These are phyloP conservation scores for Vigna trinervia DNA, from an alignment of 306 rosid genomes.

Conservation along the genomic window DNA sequence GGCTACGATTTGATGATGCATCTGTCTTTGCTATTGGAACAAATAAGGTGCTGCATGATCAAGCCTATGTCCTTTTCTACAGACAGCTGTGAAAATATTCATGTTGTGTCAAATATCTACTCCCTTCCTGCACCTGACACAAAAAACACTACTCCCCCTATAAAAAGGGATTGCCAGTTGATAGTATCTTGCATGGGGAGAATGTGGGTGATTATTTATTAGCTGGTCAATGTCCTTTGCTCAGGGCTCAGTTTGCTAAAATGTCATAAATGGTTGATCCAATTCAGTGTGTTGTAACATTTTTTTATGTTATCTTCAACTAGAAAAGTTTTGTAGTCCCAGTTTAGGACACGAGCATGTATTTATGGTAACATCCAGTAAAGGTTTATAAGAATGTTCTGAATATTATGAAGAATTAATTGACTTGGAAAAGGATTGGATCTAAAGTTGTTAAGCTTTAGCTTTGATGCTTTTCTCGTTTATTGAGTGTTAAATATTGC, in stretches of 20 bases:
- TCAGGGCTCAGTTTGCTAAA: slow-evolving; percentile 23
- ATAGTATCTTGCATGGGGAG: slow-evolving; percentile 33
- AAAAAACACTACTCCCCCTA: background rate
- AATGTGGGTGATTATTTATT: slow-evolving; percentile 22
- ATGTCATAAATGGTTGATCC: slow-evolving; percentile 37
- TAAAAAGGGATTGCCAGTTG: slow-evolving; percentile 13
- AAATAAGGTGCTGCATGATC: slow-evolving; percentile 79
- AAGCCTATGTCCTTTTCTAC: slow-evolving; percentile 92
- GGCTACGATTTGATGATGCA: slow-evolving; percentile 90
- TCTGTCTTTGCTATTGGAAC: slow-evolving; percentile 74
- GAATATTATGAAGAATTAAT: background rate
- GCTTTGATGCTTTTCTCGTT: background rate
- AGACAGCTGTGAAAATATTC: slow-evolving; percentile 56
- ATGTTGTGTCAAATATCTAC: background rate
- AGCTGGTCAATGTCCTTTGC: slow-evolving; percentile 27
- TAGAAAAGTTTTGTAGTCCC: slow-evolving; percentile 43
- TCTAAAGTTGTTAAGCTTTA: background rate
- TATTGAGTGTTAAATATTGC: background rate
- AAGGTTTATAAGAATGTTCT: slow-evolving; percentile 20
- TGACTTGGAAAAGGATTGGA: slow-evolving; percentile 32
- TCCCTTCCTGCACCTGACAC: background rate
- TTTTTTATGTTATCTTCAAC: slow-evolving; percentile 19
- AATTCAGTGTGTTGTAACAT: slow-evolving; percentile 36
- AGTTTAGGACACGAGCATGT: slow-evolving; percentile 33
- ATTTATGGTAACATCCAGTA: slow-evolving; percentile 25